Percentiles rank a stretch among this genome's conserved stretches.
Evolutionary conservation across 345 rosid genomes (phyloP).

Genomic region (Arabidopsis thaliana): TAIR10.1 NC_003070.9:26102501-26103000

Average conservation of each 20-base stretch:
- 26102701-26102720: constrained; percentile 81
- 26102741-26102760: constrained; percentile 79
- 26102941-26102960: constrained; percentile 76
- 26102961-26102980: constrained; percentile 38
- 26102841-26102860: constrained; percentile 83
- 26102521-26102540: constrained; percentile 89
- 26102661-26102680: constrained; percentile 79
- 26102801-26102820: constrained; percentile 83
- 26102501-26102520: constrained; percentile 92
- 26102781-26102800: constrained; percentile 82
- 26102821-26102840: constrained; percentile 72
- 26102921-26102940: constrained; percentile 76
- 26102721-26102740: constrained; percentile 89
- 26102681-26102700: constrained; percentile 57
- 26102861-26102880: constrained; percentile 89
- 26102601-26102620: constrained; percentile 64
- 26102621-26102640: constrained; percentile 75
- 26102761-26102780: constrained; percentile 76
- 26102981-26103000: constrained; percentile 6
- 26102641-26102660: constrained; percentile 70
- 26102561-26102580: constrained; percentile 95
- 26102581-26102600: constrained; percentile 81
- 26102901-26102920: constrained; percentile 82
- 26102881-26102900: constrained; percentile 91
- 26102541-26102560: constrained; percentile 91